A percentile compares a stretch with the other conserved stretches of the same genome.
These are phyloP conservation scores for Brassica carinata DNA, from an alignment of 345 rosid genomes.

Conservation along the genomic window DNA sequence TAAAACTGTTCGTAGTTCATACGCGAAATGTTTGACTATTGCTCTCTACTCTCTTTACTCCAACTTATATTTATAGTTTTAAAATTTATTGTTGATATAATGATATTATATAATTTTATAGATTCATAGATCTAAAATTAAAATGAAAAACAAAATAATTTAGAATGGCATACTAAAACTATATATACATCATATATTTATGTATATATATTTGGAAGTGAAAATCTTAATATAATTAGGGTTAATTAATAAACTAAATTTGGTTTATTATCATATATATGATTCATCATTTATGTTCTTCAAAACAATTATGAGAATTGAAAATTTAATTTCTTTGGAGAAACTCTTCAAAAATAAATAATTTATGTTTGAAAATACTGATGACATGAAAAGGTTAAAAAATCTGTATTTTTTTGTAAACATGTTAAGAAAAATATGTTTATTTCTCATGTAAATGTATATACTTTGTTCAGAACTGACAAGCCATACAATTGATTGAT, in stretches of 20 bases:
- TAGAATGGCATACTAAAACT: no score
- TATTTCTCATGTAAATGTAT: not conserved
- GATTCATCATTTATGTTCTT: not conserved
- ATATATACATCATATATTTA: no score
- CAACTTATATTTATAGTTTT: not conserved
- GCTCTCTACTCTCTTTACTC: not conserved
- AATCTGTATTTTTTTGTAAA: no score
- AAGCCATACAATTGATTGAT: not conserved
- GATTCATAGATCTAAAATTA: no score
- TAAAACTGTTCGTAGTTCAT: conserved; percentile 18
- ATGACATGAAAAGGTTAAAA: not conserved
- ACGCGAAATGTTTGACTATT: conserved; percentile 35
- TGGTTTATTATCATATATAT: not conserved
- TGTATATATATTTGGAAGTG: no score
- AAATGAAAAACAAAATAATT: no score
- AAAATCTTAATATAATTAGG: no score
- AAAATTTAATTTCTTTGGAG: not conserved
- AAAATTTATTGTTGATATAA: no score
- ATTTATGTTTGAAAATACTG: not conserved
- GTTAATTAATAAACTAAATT: no score
- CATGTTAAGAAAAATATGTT: no score
- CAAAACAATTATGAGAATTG: not conserved
- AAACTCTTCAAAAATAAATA: not conserved
- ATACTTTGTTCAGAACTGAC: not conserved
- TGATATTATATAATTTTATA: no score